These are phyloP conservation scores for Tolypocladium inflatum DNA, from an alignment of 2,329 filamentous ascomycete species.

Conservation along the genomic window DNA sequence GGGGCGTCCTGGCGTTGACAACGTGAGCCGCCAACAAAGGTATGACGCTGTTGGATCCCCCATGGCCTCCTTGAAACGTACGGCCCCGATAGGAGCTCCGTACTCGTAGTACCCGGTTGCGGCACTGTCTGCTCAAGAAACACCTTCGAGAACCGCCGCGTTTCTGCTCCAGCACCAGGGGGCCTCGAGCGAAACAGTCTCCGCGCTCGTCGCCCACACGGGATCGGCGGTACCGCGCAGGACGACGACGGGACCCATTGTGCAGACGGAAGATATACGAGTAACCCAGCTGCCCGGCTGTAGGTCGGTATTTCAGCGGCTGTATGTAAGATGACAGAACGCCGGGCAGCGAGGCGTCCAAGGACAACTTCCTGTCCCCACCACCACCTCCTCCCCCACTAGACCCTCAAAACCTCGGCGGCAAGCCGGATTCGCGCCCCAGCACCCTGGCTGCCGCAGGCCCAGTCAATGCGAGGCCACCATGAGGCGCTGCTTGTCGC, in stretches of 20 bases:
- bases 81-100: not conserved
- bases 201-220: not conserved
- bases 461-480: not conserved
- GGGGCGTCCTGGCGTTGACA: not conserved
- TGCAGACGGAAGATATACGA: not conserved
- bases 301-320: not conserved
- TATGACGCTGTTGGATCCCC: not conserved
- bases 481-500: not conserved
- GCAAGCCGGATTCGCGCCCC: not conserved
- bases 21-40: not conserved
- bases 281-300: not conserved
- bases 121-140: not conserved
- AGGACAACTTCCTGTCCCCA: not conserved
- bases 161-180: not conserved
- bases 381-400: not conserved
- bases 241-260: not conserved
- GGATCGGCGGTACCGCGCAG: not conserved
- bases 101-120: not conserved
- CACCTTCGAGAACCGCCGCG: not conserved
- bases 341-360: not conserved
- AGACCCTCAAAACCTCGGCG: not conserved
- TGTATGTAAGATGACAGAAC: not conserved
- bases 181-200: not conserved
- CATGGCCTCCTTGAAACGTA: not conserved
- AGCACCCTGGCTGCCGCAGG: not conserved